Conservation (phyloP, 2,329 filamentous ascomycete species). For the Aureobasidium sp. region DNA sequence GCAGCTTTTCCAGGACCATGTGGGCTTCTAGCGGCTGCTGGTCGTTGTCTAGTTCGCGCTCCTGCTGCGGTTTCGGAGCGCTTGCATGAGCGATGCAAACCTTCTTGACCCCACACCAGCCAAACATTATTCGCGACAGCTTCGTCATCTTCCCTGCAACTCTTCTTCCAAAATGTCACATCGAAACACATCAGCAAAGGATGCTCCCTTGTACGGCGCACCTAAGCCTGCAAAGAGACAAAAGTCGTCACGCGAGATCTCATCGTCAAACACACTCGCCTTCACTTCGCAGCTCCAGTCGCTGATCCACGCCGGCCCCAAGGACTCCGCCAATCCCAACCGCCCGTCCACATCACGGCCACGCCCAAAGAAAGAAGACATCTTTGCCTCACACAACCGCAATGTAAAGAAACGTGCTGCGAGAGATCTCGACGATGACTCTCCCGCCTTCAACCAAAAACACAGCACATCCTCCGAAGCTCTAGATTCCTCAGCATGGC, state of each 20-base stretch:
- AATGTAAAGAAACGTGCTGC: slow-evolving; percentile 55
- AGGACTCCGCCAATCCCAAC: slow-evolving; percentile 32
- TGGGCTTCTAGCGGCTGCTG: not conserved
- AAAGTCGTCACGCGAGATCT: slow-evolving; percentile 53
- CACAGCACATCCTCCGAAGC: slow-evolving; percentile 53
- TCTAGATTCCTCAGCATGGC: slow-evolving; percentile 48
- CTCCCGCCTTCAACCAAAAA: slow-evolving; percentile 54
- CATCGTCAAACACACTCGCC: slow-evolving; percentile 63
- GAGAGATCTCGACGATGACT: slow-evolving; percentile 46
- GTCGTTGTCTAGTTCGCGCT: not conserved
- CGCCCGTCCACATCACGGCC: slow-evolving; percentile 40
- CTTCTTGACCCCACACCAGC: not conserved
- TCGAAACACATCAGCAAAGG: slow-evolving; percentile 28
- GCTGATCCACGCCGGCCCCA: slow-evolving; percentile 53
- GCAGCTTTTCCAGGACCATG: not conserved
- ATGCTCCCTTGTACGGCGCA: slow-evolving; percentile 69
- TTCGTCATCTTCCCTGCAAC: not conserved
- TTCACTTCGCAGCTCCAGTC: slow-evolving; percentile 85
- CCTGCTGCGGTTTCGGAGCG: not conserved
- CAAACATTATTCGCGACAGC: not conserved
- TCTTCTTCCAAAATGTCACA: not conserved
- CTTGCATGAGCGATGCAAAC: not conserved
- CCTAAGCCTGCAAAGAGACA: slow-evolving; percentile 54
- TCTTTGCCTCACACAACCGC: slow-evolving; percentile 60
- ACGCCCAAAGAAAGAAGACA: slow-evolving; percentile 54